Evolutionary conservation across 164 flowering plant genomes (phyloP), one percentile per base, ranked within the genome.

Genomic region (Vitis rotundifolia): DNA sequence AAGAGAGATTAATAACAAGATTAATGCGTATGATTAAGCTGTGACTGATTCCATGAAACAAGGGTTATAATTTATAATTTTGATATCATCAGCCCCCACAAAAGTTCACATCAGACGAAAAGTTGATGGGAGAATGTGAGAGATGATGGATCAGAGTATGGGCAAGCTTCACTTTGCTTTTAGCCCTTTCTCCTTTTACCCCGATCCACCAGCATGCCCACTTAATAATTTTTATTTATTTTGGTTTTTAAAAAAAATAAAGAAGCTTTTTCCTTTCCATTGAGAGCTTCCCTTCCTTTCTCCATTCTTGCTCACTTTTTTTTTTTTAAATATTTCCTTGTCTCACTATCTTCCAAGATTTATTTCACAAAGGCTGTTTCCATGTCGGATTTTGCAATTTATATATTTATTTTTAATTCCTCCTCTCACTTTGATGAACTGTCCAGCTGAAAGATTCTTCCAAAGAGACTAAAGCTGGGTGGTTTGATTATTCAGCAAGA

Each of bases 91-190:
- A 67, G 77, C 61, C 77, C 87, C 85, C 88, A 84, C 82, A 79
- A 75, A 78, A 65, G 71, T 76, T 80, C 78, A 70, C 73, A 79
- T 84, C 85, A 75, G 82, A 75, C 49, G 71, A 80, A 87, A 85
- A 72, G 72, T 73, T 73, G 73, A 78, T 79, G 79, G 87, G 84
- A 74, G 84, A 81, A 77, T 77, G 86, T 89, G 91, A 85, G 77
- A 10, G 60, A 8, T 15, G 22, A 57, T 13, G 60, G 18, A 83
- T 71, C 76, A 81, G 83, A 78, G 87, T 58, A 84, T 84, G 93
- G 88, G 89, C 85, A 82, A 81, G 52, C 75, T 75, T 74, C 53
- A 64, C 77, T 79, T 78, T 77, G 63, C 78, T 65, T 77, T 77
- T 70, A 8, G 47, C 67, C 71, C 63, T 71, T 61, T 76, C 55